These are phyloP conservation scores for Syzygium oleosum DNA, from an alignment of 345 rosid genomes.

Conservation along the genomic window DNA sequence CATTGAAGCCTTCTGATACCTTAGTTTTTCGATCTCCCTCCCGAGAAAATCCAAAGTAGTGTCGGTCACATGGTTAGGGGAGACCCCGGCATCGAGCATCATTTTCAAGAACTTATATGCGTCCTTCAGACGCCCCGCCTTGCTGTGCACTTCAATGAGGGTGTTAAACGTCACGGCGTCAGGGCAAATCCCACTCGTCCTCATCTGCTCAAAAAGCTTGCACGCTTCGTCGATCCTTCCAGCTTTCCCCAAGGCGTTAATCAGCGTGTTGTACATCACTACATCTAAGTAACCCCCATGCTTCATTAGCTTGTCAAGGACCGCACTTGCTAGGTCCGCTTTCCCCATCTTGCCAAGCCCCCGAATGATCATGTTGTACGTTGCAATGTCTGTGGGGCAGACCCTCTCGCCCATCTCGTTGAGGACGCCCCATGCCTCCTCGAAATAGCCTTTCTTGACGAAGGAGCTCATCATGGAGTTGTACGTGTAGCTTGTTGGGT, in stretches of 20 bases:
- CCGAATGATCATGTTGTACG: slow-evolving; percentile 81
- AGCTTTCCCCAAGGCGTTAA: slow-evolving; percentile 76
- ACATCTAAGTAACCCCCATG: slow-evolving; percentile 87
- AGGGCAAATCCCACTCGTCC: slow-evolving; percentile 52
- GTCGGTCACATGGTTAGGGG: slow-evolving; percentile 78
- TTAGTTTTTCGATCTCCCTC: slow-evolving; percentile 62
- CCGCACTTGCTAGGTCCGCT: slow-evolving; percentile 67
- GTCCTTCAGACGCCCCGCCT: slow-evolving; percentile 66
- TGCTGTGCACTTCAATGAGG: slow-evolving; percentile 78
- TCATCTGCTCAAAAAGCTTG: slow-evolving; percentile 72
- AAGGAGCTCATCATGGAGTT: slow-evolving; percentile 87
- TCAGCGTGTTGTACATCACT: slow-evolving; percentile 87
- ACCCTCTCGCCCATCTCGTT: slow-evolving; percentile 63
- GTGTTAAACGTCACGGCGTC: slow-evolving; percentile 85
- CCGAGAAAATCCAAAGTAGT: slow-evolving; percentile 75
- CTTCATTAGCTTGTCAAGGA: slow-evolving; percentile 57
- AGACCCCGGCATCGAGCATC: slow-evolving; percentile 75
- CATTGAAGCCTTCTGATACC: slow-evolving; percentile 61
- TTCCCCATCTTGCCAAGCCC: slow-evolving; percentile 85
- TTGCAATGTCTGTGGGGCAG: slow-evolving; percentile 62
- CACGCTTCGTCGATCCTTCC: slow-evolving; percentile 66
- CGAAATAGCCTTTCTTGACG: slow-evolving; percentile 72
- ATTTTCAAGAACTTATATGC: slow-evolving; percentile 60
- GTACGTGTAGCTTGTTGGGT: slow-evolving; percentile 63
- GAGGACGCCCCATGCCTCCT: slow-evolving; percentile 60